Conservation (phyloP, 306 rosid genomes). For the Sphenostylis stenocarpa region DNA sequence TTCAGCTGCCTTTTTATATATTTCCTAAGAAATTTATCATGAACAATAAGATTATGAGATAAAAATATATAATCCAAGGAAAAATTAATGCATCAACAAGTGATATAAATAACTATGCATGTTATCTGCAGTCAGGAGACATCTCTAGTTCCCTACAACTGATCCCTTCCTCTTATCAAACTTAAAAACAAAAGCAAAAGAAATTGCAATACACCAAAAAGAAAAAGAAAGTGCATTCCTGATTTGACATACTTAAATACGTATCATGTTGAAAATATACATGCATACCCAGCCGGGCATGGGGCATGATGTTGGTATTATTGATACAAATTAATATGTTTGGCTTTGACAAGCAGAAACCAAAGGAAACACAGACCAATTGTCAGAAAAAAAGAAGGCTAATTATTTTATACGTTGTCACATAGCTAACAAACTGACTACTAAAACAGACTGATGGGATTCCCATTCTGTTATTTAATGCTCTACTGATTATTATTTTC, state of each 20-base stretch:
- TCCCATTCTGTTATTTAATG: not conserved
- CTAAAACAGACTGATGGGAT: constrained; percentile 14
- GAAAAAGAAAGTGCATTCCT: constrained; percentile 1
- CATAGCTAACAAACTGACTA: constrained; percentile 8
- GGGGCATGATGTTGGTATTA: not conserved
- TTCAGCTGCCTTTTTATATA: constrained; percentile 87
- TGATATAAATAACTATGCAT: not conserved
- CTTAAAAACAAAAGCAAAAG: not conserved
- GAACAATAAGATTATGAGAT: not conserved
- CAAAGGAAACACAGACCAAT: constrained; percentile 2
- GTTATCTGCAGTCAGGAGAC: constrained; percentile 21
- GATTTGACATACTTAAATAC: not conserved
- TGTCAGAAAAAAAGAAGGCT: not conserved
- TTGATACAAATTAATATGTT: constrained; percentile 1
- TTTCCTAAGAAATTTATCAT: constrained; percentile 54
- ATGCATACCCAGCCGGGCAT: not conserved
- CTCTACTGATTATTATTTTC: constrained; percentile 21
- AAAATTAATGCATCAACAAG: not conserved
- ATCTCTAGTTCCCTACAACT: constrained; percentile 14
- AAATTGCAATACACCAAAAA: not conserved
- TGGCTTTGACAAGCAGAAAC: constrained; percentile 17
- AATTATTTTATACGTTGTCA: constrained; percentile 1
- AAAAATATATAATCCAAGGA: constrained; percentile 15
- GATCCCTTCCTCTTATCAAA: constrained; percentile 7
- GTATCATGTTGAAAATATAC: not conserved